Percentiles rank a stretch among this genome's conserved stretches.
Conservation (phyloP, 2,329 filamentous ascomycete species). For the Colletotrichum trifolii region DNA sequence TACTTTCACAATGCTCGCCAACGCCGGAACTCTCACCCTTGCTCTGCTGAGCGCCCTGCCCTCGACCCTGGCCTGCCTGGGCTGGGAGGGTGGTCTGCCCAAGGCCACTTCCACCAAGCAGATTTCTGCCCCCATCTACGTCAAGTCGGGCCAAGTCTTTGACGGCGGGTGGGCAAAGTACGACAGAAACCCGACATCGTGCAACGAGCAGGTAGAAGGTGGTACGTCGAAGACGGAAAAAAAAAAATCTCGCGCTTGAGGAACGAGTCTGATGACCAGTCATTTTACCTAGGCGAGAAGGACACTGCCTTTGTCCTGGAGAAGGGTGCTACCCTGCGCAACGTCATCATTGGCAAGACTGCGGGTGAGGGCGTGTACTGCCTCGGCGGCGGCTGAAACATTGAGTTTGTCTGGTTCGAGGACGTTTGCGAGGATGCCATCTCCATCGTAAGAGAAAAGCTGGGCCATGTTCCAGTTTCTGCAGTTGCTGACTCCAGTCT, state of each 20-base stretch:
- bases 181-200: conserved; percentile 49
- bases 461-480: accelerated
- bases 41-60: conserved; percentile 4
- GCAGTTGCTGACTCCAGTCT: background rate
- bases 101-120: conserved; percentile 43
- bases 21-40: background rate
- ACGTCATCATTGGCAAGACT: conserved; percentile 57
- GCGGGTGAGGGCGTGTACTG: conserved; percentile 44
- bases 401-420: conserved; percentile 43
- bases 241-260: conserved; percentile 42
- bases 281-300: conserved; percentile 41
- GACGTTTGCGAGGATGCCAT: conserved; percentile 44
- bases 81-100: conserved; percentile 45
- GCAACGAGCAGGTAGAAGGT: conserved; percentile 53
- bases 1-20: background rate
- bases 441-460: conserved; percentile 35
- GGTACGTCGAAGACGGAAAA: conserved; percentile 62
- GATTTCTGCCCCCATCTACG: conserved; percentile 44
- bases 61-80: conserved; percentile 41
- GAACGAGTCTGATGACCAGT: background rate
- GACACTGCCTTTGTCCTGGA: conserved; percentile 57
- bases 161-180: conserved; percentile 47
- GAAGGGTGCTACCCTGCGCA: conserved; percentile 55
- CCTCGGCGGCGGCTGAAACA: conserved; percentile 40
- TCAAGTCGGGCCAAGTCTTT: conserved; percentile 42